Conservation (phyloP, 257 asterid genomes). For the Datura wrightii region DNA sequence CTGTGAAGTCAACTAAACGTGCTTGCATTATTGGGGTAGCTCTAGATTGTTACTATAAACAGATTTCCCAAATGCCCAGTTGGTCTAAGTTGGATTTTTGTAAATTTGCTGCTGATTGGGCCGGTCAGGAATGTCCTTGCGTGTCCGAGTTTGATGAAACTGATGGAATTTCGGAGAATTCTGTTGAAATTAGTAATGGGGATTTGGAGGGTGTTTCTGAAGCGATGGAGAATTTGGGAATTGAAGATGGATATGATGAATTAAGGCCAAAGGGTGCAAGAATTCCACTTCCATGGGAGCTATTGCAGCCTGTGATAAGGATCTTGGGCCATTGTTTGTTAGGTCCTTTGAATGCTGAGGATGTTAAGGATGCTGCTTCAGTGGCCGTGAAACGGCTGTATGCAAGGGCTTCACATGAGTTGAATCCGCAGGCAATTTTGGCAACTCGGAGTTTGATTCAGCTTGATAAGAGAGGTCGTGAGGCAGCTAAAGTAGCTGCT, state of each 20-base stretch:
- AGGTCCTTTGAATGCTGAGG: slow-evolving; percentile 75
- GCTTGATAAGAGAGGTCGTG: slow-evolving; percentile 77
- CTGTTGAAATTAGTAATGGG: slow-evolving; percentile 45
- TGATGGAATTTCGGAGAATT: slow-evolving; percentile 37
- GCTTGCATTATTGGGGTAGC: slow-evolving; percentile 90
- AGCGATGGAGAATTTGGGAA: slow-evolving; percentile 40
- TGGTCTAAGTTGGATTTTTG: slow-evolving; percentile 93
- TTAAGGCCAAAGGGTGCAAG: slow-evolving; percentile 51
- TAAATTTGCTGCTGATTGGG: slow-evolving; percentile 71
- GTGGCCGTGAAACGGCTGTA: slow-evolving; percentile 73
- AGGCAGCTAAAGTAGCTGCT: slow-evolving; percentile 58
- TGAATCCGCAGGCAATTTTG: slow-evolving; percentile 88
- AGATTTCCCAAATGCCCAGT: slow-evolving; percentile 87
- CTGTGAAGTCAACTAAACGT: slow-evolving; percentile 90
- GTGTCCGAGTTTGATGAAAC: slow-evolving; percentile 62
- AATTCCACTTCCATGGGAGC: slow-evolving; percentile 94
- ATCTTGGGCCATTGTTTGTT: slow-evolving; percentile 91
- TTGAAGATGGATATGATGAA: slow-evolving; percentile 38
- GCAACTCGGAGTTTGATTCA: slow-evolving; percentile 90
- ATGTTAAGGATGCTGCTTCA: slow-evolving; percentile 84
- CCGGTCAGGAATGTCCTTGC: slow-evolving; percentile 83
- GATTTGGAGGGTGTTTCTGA: slow-evolving; percentile 46
- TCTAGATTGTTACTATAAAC: slow-evolving; percentile 81
- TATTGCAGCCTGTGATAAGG: slow-evolving; percentile 87
- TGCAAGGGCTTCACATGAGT: slow-evolving; percentile 93